These are phyloP conservation scores for Afroboletus lepidellus DNA, from an alignment of 1,284 basidiomycete species.

Conservation along the genomic window DNA sequence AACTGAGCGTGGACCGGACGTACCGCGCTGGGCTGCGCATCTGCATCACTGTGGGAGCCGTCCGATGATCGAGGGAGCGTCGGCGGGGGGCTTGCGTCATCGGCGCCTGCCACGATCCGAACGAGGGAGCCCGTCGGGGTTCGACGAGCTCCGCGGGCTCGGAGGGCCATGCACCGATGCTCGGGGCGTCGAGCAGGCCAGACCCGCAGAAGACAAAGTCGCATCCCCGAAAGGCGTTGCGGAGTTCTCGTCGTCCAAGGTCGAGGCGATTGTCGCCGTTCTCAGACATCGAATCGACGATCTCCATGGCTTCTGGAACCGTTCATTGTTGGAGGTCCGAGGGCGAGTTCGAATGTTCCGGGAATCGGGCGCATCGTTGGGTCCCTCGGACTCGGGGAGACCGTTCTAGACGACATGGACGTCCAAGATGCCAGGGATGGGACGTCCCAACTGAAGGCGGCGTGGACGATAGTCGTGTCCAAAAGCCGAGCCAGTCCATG, in stretches of 20 bases:
- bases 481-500: not conserved
- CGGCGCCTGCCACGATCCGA: too few relatives aligned
- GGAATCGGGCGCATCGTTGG: not conserved
- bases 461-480: not conserved
- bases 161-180: not conserved
- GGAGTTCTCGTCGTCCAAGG: too few relatives aligned
- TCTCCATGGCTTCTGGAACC: not conserved
- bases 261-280: too few relatives aligned
- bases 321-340: not conserved
- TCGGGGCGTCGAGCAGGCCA: too few relatives aligned
- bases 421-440: not conserved
- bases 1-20: too few relatives aligned
- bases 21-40: too few relatives aligned
- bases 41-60: not conserved
- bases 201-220: too few relatives aligned
- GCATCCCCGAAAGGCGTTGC: too few relatives aligned
- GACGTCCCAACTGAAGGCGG: not conserved
- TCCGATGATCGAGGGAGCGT: not conserved
- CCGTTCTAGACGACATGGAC: not conserved
- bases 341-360: not conserved
- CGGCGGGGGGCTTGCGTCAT: not conserved
- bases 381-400: slow-evolving; percentile 6
- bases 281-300: too few relatives aligned
- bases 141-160: not conserved
- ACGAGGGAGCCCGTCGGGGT: too few relatives aligned